Percentiles rank a stretch among this genome's conserved stretches.
Conservation (phyloP, 208 protist genomes). For the Leishmania amazonensis region DNA sequence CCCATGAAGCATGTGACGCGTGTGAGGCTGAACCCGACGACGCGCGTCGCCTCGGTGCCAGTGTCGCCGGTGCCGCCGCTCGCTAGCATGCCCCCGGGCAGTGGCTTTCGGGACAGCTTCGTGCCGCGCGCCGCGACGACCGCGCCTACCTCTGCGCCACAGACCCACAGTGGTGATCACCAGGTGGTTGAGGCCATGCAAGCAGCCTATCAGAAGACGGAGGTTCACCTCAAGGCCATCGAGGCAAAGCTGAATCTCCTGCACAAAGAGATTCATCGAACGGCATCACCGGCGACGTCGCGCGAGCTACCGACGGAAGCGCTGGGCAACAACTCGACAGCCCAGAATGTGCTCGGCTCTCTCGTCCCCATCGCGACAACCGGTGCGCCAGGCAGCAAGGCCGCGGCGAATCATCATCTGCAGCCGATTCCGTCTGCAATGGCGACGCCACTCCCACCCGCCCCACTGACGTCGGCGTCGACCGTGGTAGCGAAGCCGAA, state of each 20-base stretch:
- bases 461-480: not conserved
- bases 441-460: not conserved
- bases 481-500: not conserved
- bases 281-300: slow-evolving; percentile 10
- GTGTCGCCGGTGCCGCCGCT: not conserved
- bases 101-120: not conserved
- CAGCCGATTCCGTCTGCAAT: slow-evolving; percentile 24
- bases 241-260: slow-evolving; percentile 52
- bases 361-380: not conserved
- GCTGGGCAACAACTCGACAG: not conserved
- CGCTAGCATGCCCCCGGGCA: not conserved
- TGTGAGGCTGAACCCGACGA: slow-evolving; percentile 25
- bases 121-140: not conserved
- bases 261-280: slow-evolving; percentile 54
- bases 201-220: slow-evolving; percentile 31
- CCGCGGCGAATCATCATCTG: slow-evolving; percentile 30
- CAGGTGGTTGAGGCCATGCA: slow-evolving; percentile 21
- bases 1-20: slow-evolving; percentile 14
- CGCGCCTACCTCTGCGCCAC: not conserved
- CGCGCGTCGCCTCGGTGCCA: slow-evolving; percentile 26
- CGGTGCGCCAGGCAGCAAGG: not conserved
- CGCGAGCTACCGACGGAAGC: not conserved
- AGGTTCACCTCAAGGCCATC: slow-evolving; percentile 47
- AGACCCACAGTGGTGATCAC: not conserved
- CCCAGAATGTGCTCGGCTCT: not conserved